Evolutionary conservation across 176 grass and related monocot species (phyloP).

Genomic region (Cenchrus purpureus): DNA sequence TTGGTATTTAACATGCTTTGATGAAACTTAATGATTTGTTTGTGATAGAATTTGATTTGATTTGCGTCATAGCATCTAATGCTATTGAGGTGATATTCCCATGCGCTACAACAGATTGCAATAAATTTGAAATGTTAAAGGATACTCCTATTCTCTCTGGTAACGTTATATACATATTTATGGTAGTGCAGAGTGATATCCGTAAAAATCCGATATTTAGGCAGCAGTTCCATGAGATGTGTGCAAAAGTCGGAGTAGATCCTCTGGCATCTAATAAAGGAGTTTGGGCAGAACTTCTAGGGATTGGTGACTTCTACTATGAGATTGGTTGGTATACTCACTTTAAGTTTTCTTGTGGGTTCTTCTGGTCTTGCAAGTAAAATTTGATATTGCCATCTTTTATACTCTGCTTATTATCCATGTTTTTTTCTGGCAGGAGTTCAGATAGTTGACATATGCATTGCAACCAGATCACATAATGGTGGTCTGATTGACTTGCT

Average conservation of each 20-base stretch:
- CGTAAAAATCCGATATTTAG: constrained; percentile 92
- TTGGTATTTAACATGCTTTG: no score
- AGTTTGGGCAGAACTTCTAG: constrained; percentile 96
- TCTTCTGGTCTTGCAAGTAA: constrained; percentile 21
- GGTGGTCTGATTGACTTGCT: constrained; percentile 90
- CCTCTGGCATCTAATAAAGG: constrained; percentile 93
- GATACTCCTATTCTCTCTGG: not conserved
- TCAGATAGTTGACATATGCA: constrained; percentile 97
- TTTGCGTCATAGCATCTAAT: not conserved
- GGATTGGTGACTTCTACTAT: constrained; percentile 98
- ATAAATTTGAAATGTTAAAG: not conserved
- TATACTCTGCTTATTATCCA: constrained; percentile 4
- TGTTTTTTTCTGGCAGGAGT: constrained; percentile 61
- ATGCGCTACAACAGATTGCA: no score
- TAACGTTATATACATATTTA: constrained; percentile 29
- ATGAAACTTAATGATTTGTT: no score
- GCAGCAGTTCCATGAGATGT: constrained; percentile 99
- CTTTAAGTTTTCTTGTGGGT: not conserved
- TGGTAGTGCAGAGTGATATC: constrained; percentile 84
- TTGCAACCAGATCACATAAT: constrained; percentile 85
- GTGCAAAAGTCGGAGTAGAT: constrained; percentile 97
- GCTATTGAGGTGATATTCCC: not conserved
- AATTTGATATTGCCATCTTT: constrained; percentile 26
- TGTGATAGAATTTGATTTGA: no score
- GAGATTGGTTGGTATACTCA: constrained; percentile 70